Evolutionary conservation across 2,329 filamentous ascomycete genomes (phyloP).

Genomic region (Fusarium fujikuroi): DNA sequence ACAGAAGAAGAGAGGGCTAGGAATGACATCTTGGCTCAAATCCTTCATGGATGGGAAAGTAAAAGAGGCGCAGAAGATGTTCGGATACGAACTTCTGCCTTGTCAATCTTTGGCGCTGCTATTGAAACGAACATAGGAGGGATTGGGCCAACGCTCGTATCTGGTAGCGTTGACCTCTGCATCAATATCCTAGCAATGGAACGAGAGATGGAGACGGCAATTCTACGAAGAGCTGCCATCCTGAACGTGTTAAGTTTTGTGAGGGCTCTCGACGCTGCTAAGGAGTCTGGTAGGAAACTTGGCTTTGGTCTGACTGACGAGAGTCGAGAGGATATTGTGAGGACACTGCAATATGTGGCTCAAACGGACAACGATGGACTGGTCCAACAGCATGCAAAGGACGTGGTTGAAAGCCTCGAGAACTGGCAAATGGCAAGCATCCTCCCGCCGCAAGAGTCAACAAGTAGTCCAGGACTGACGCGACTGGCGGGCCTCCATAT

Average conservation of each 20-base stretch:
- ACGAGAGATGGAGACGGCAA: conserved; percentile 66
- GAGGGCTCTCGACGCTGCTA: conserved; percentile 65
- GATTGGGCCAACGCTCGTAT: conserved; percentile 62
- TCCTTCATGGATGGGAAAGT: conserved; percentile 75
- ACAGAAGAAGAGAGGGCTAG: conserved; percentile 56
- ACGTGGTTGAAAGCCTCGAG: conserved; percentile 74
- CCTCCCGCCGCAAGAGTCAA: conserved; percentile 51
- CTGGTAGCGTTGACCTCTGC: conserved; percentile 69
- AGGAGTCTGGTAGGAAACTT: conserved; percentile 57
- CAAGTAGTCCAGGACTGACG: conserved; percentile 42
- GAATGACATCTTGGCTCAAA: conserved; percentile 65
- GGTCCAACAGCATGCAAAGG: conserved; percentile 72
- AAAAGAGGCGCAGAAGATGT: conserved; percentile 75
- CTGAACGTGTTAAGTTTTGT: conserved; percentile 71
- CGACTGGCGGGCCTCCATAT: conserved; percentile 54
- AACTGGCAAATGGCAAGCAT: conserved; percentile 67
- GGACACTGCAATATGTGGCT: conserved; percentile 71
- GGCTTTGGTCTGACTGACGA: conserved; percentile 65
- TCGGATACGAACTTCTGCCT: conserved; percentile 73
- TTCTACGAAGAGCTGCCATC: conserved; percentile 74
- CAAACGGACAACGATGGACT: conserved; percentile 74
- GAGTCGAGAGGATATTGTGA: conserved; percentile 70
- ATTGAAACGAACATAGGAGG: conserved; percentile 71
- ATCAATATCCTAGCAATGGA: conserved; percentile 73
- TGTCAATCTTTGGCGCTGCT: conserved; percentile 70